Conservation (phyloP, 225 moss, liverwort and hornwort species). For the Polytrichum commune region DNA sequence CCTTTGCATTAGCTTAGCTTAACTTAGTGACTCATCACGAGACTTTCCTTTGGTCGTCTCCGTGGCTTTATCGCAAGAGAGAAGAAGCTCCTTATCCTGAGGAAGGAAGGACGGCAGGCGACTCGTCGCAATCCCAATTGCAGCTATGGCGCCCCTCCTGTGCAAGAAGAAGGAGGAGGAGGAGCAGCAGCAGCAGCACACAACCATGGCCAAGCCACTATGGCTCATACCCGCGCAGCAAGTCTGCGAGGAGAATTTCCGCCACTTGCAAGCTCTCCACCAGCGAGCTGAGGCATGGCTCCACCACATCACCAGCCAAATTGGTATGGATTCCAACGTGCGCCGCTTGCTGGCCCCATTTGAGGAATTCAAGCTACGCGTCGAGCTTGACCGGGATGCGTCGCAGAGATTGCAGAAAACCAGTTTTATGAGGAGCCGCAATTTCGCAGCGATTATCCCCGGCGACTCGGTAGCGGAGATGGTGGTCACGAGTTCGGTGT, state of each 20-base stretch:
- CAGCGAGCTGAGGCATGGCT: constrained; percentile 44
- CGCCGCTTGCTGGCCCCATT: constrained; percentile 25
- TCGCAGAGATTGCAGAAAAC: constrained; percentile 13
- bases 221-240: constrained; percentile 29
- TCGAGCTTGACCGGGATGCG: background rate
- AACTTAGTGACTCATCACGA: no score
- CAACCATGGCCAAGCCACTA: constrained; percentile 12
- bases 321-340: constrained; percentile 27
- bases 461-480: constrained; percentile 94
- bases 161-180: constrained; percentile 1
- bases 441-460: constrained; percentile 89
- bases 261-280: constrained; percentile 12
- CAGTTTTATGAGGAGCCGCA: constrained; percentile 36
- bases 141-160: constrained; percentile 42
- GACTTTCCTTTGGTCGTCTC: no score
- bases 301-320: constrained; percentile 20
- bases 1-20: no score
- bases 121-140: background rate
- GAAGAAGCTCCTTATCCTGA: no score
- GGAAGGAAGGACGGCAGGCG: no score
- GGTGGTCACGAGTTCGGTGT: constrained; percentile 83
- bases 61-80: no score
- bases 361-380: constrained; percentile 29
- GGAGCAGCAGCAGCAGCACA: constrained; percentile 6
- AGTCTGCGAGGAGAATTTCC: constrained; percentile 21